These are phyloP conservation scores for Scedosporium apiospermum DNA, from an alignment of 2,329 filamentous ascomycete species.

Conservation along the genomic window DNA sequence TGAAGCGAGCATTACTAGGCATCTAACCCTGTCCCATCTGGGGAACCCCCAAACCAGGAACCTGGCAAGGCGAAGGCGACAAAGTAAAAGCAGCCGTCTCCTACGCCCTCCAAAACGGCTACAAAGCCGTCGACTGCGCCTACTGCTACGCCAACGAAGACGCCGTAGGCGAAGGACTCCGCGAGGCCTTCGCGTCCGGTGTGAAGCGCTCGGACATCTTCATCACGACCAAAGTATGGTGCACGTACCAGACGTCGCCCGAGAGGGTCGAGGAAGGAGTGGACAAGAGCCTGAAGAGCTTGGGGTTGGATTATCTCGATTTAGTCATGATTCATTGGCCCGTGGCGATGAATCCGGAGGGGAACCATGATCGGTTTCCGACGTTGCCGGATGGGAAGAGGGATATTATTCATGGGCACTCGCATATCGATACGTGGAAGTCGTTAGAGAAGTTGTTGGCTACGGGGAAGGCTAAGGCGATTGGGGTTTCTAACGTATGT, in stretches of 20 bases:
- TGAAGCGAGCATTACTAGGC: no score
- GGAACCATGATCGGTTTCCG: constrained; percentile 66
- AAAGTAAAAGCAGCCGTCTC: constrained; percentile 49
- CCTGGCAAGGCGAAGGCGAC: constrained; percentile 53
- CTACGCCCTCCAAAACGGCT: constrained; percentile 46
- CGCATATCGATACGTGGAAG: constrained; percentile 70
- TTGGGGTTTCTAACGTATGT: constrained; percentile 47
- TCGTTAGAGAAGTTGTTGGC: constrained; percentile 58
- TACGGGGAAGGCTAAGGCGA: constrained; percentile 45
- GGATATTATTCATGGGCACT: constrained; percentile 60
- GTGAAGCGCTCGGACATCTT: constrained; percentile 72
- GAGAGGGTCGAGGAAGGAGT: constrained; percentile 55
- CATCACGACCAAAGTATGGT: constrained; percentile 80
- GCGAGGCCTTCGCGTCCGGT: constrained; percentile 60
- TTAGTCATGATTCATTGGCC: constrained; percentile 79
- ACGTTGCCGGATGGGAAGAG: constrained; percentile 63
- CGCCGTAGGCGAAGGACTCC: constrained; percentile 70
- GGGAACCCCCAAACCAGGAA: constrained; percentile 33
- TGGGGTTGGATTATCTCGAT: constrained; percentile 75
- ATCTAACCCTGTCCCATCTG: constrained; percentile 8
- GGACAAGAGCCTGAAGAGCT: constrained; percentile 60
- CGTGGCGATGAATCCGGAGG: constrained; percentile 68
- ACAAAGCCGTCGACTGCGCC: constrained; percentile 58
- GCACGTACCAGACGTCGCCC: constrained; percentile 55
- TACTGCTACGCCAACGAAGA: constrained; percentile 76